phyloP scores from a whole-genome alignment of 306 rosid species.

The Dalbergia oliveri region DNA sequence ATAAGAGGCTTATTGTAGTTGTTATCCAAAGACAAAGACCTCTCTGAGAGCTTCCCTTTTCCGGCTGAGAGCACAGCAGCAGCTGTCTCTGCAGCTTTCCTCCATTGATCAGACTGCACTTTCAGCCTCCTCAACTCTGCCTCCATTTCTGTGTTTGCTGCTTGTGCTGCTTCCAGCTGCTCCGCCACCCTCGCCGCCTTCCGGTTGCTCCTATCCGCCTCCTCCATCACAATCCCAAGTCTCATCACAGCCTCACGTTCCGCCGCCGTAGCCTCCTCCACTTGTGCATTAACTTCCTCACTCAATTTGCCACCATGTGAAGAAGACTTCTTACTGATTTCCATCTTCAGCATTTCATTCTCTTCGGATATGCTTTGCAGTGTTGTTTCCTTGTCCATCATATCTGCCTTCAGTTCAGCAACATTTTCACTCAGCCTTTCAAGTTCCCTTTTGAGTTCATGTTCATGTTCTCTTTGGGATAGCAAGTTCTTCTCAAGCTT shows the following conservation, averaged over 20 bases:
- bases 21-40: constrained; percentile 77
- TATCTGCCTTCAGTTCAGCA: constrained; percentile 60
- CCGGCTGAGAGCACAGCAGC: constrained; percentile 82
- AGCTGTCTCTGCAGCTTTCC: constrained; percentile 98
- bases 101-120: constrained; percentile 96
- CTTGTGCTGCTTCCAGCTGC: constrained; percentile 79
- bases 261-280: constrained; percentile 62
- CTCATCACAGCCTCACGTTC: constrained; percentile 71
- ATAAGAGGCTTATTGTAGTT: constrained; percentile 55
- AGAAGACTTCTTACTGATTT: constrained; percentile 57
- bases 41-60: constrained; percentile 74
- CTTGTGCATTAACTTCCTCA: constrained; percentile 54
- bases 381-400: constrained; percentile 86
- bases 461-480: constrained; percentile 60
- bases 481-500: constrained; percentile 61
- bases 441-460: constrained; percentile 61
- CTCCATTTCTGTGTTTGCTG: constrained; percentile 72
- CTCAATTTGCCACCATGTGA: constrained; percentile 47
- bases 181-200: constrained; percentile 68
- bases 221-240: constrained; percentile 77
- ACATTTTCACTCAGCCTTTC: constrained; percentile 61
- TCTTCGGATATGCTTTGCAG: constrained; percentile 76
- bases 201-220: constrained; percentile 66
- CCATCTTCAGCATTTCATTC: constrained; percentile 70
- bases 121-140: constrained; percentile 77